These are phyloP conservation scores for Amauroascus niger DNA, from an alignment of 2,329 filamentous ascomycete species.

Conservation along the genomic window DNA sequence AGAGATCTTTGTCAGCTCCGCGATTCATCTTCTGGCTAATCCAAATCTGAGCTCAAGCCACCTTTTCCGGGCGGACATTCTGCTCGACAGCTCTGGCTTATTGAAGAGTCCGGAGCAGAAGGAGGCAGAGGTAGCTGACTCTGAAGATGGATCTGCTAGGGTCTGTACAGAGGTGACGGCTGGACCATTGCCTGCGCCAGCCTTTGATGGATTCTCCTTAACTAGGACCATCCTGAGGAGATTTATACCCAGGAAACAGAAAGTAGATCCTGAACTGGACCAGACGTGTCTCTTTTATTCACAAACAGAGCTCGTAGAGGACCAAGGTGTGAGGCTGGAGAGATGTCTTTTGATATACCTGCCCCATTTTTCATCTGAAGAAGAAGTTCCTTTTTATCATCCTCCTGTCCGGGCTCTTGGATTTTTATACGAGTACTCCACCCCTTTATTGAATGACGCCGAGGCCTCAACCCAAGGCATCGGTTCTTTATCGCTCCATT, in stretches of 20 bases:
- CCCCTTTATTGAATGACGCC: constrained; percentile 18
- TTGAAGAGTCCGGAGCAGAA: constrained; percentile 28
- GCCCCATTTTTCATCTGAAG: constrained; percentile 55
- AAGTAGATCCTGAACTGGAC: constrained; percentile 62
- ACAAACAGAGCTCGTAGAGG: constrained; percentile 12
- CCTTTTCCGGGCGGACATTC: constrained; percentile 53
- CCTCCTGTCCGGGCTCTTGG: constrained; percentile 64
- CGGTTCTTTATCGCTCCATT: constrained; percentile 44
- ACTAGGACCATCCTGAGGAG: constrained; percentile 61
- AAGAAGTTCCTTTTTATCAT: constrained; percentile 77
- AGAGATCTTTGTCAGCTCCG: constrained; percentile 39
- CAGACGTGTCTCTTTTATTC: constrained; percentile 72
- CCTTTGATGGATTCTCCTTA: constrained; percentile 31
- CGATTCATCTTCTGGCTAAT: constrained; percentile 41
- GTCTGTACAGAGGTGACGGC: constrained; percentile 8
- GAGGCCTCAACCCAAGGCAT: constrained; percentile 20
- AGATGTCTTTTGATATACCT: constrained; percentile 59
- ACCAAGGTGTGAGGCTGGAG: constrained; percentile 30
- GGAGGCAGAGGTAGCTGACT: constrained; percentile 20
- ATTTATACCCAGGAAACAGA: constrained; percentile 71
- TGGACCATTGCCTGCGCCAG: constrained; percentile 19
- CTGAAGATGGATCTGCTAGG: not conserved
- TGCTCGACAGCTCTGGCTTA: constrained; percentile 43
- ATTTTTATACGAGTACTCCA: constrained; percentile 54
- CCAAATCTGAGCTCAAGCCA: constrained; percentile 51